Evolutionary conservation across 768 basidiomycete genomes (phyloP), one percentile per base, ranked within the genome.

Genomic region (Myochromella boudieri): DNA sequence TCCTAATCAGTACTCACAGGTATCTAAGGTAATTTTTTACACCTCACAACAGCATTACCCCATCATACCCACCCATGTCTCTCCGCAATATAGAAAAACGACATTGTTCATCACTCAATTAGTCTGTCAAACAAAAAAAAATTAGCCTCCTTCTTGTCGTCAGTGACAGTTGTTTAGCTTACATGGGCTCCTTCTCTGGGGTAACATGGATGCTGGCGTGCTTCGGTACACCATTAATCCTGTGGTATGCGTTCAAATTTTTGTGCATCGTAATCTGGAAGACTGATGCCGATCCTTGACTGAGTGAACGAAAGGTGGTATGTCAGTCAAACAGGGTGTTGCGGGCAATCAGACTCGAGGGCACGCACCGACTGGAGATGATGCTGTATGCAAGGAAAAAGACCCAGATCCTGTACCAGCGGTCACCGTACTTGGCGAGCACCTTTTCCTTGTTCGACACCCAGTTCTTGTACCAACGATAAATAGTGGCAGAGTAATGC

Each of bases 241-340:
- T 88, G 62, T 92, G 93, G 74, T 85, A 98, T 0, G 85, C 91
- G 62, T 98, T 98, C 54, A 98, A 71, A 76, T 98, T 99, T 76
- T 99, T 99, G 77, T 98, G 95, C 51, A 95, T 69, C 4, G 95
- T 97, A 62, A 99, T 82, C 72, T 98, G 95, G 88, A 95, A 99
- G 32, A 97, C 87, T 0, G 92, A 90, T 6, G 88, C 83, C 10
- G 85, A 75, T 26, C 97, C 97, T 76, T 98, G 91, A 21, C 89
- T 85, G 52, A 40, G 48, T 2, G 9, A 15, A 20, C 17, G 25
- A 3, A 9, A 29, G 14, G 28, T 29, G 28, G 14, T 9, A 22
- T 6, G 6, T 47, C 42, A 44, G 42, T 15, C 12, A 14, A 22
- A 25, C 29, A 1, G n/a, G n/a, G n/a, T n/a, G n/a, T n/a, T n/a